Conservation (phyloP, 169 alveolate genomes). For the Babesia caballi region DNA sequence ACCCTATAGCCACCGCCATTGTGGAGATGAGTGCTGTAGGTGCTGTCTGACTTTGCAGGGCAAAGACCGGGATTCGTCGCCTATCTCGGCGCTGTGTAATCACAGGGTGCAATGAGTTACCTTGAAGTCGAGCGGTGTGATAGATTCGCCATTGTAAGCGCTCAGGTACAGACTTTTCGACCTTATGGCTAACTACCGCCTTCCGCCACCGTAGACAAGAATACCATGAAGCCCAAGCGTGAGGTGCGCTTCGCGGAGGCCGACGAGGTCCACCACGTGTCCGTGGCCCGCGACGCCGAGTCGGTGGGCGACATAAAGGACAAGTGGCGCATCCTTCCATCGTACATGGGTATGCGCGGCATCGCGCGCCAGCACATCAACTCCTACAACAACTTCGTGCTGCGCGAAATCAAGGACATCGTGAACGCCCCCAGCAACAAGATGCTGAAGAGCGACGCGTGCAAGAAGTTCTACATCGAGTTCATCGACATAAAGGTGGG, state of each 20-base stretch:
- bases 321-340: constrained; percentile 92
- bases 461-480: constrained; percentile 83
- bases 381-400: constrained; percentile 90
- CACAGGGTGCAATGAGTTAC: not conserved
- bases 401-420: constrained; percentile 87
- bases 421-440: constrained; percentile 88
- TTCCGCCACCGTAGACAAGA: too few species aligned
- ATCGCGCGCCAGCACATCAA: constrained; percentile 93
- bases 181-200: too few species aligned
- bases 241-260: constrained; percentile 22
- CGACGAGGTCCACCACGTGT: not conserved
- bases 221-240: constrained; percentile 2
- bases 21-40: too few species aligned
- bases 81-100: not conserved
- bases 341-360: constrained; percentile 89
- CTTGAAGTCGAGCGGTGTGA: not conserved
- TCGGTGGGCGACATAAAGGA: constrained; percentile 77
- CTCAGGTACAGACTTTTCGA: not conserved
- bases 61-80: not conserved
- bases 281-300: constrained; percentile 4
- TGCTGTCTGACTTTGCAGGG: too few species aligned
- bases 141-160: not conserved
- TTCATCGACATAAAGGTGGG: constrained; percentile 87
- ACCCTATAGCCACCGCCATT: too few species aligned
- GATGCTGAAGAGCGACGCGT: constrained; percentile 82